phyloP scores from a whole-genome alignment of 257 asterid genomes.

The Solanum piurae region DNA sequence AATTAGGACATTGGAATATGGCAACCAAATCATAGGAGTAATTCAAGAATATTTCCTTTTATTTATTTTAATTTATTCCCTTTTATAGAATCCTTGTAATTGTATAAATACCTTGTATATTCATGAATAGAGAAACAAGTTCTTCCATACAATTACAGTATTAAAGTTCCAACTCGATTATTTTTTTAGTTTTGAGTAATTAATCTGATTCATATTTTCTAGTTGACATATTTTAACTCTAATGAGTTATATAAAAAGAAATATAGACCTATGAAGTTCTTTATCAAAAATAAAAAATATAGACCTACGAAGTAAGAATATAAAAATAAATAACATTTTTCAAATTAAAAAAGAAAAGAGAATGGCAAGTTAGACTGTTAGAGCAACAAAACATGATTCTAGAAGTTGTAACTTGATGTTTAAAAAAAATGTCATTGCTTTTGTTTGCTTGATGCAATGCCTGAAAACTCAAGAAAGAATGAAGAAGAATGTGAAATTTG shows the following conservation, averaged over 20 bases:
- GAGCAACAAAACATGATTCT: background rate
- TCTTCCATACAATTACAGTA: background rate
- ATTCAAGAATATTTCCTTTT: background rate
- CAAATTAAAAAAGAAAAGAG: background rate
- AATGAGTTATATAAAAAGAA: background rate
- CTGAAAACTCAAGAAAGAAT: background rate
- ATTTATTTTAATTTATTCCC: background rate
- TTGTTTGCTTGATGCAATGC: background rate
- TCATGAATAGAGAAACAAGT: background rate
- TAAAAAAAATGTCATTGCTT: background rate
- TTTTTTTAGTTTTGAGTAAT: background rate
- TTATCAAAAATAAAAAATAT: background rate
- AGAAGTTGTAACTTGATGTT: background rate
- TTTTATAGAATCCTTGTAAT: background rate
- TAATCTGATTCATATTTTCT: background rate
- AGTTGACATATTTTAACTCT: background rate
- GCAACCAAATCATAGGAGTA: background rate
- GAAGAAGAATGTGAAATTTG: background rate
- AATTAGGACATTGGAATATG: background rate
- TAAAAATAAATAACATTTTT: background rate
- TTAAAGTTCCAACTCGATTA: background rate
- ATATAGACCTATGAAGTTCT: background rate
- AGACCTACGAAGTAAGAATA: background rate
- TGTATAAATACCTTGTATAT: background rate
- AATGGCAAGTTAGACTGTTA: background rate